Conservation (phyloP, 148 eudicot genomes). For the Fagopyrum homotropicum region DNA sequence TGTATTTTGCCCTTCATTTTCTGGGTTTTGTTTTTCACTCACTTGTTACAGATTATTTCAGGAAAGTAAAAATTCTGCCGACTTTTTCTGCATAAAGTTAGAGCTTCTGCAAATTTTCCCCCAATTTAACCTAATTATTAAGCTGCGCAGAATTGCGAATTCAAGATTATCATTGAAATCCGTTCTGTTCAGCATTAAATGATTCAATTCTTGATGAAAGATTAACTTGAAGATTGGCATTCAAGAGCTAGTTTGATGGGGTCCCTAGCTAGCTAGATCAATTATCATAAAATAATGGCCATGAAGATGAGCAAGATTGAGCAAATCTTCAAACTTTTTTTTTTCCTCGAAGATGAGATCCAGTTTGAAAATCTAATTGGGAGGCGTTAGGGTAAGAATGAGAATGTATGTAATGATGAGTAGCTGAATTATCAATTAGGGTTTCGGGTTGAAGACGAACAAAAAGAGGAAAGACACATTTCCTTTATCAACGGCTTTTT, state of each 20-base stretch:
- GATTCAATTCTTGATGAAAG: not conserved
- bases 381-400: not conserved
- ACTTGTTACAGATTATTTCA: not conserved
- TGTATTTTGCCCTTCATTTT: not conserved
- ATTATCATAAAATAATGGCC: not conserved
- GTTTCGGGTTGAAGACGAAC: constrained; percentile 7
- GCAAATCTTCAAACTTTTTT: not conserved
- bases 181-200: not conserved
- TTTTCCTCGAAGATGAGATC: not conserved
- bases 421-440: not conserved
- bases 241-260: not conserved
- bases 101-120: not conserved
- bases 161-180: not conserved
- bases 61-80: not conserved
- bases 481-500: constrained; percentile 5
- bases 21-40: not conserved
- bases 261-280: not conserved
- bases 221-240: not conserved
- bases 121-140: too few relatives aligned
- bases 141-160: not conserved
- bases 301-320: not conserved
- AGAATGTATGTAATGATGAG: not conserved
- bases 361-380: not conserved
- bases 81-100: not conserved
- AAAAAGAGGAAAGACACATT: not conserved